phyloP scores from a whole-genome alignment of 129 eudicot genomes.

The Pittosporum tobira region DNA sequence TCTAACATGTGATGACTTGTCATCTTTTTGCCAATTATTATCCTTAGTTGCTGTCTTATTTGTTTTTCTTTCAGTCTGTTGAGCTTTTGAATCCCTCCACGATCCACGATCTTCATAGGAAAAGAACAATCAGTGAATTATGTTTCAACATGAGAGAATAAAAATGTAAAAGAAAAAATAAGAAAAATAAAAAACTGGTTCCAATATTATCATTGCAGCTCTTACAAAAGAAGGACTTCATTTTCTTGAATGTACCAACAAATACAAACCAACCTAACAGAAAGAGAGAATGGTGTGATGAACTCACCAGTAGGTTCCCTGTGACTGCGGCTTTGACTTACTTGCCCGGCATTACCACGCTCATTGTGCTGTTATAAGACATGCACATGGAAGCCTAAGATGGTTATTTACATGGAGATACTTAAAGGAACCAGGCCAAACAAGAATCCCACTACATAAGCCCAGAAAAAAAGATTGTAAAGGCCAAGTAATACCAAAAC shows the following conservation, averaged over 20 bases:
- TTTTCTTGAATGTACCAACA: not conserved
- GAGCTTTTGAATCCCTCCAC: conserved; percentile 62
- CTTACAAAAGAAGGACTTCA: not conserved
- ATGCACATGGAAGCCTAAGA: conserved; percentile 76
- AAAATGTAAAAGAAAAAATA: too few relatives aligned
- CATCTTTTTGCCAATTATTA: conserved; percentile 26
- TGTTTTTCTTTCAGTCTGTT: conserved; percentile 26
- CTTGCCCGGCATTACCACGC: conserved; percentile 58
- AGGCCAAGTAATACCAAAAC: conserved; percentile 14
- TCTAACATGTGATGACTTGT: conserved; percentile 25
- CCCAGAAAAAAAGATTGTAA: conserved; percentile 21
- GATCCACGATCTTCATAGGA: conserved; percentile 49
- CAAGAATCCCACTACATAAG: conserved; percentile 33
- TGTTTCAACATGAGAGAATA: not conserved
- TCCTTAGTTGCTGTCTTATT: conserved; percentile 19
- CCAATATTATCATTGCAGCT: not conserved
- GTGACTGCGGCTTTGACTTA: conserved; percentile 54
- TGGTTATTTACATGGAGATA: conserved; percentile 51
- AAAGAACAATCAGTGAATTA: not conserved
- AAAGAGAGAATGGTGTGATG: not conserved
- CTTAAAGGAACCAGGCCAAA: conserved; percentile 42
- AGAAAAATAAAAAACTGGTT: too few relatives aligned
- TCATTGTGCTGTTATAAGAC: conserved; percentile 93
- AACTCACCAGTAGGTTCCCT: conserved; percentile 52
- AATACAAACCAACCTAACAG: not conserved